Evolutionary conservation across 306 rosid species (phyloP).

Genomic region (Sicyos edulis): DNA sequence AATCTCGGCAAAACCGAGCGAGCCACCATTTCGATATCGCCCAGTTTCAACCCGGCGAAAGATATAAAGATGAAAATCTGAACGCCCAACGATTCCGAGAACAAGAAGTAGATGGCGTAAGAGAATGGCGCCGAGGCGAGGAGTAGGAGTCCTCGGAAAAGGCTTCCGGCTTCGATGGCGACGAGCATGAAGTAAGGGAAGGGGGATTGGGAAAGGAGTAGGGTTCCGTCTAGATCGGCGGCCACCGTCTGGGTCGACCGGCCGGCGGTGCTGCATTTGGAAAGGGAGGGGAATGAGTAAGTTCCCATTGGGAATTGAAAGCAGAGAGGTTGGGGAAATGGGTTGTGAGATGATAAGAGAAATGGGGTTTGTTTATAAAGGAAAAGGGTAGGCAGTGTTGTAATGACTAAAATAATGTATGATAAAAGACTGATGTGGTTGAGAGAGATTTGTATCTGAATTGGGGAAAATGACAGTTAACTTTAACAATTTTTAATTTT

Average conservation of each 20-base stretch:
- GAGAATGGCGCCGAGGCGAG: constrained; percentile 50
- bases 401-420: constrained; percentile 3
- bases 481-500: too few relatives aligned
- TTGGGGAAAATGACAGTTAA: too few relatives aligned
- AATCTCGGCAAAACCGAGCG: constrained; percentile 66
- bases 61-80: constrained; percentile 51
- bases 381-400: not conserved
- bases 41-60: constrained; percentile 48
- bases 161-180: constrained; percentile 81
- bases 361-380: constrained; percentile 4
- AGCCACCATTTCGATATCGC: constrained; percentile 61
- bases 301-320: constrained; percentile 56
- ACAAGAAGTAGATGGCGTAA: constrained; percentile 48
- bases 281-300: constrained; percentile 46
- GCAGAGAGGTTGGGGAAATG: too few relatives aligned
- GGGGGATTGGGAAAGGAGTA: constrained; percentile 53
- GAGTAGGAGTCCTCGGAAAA: constrained; percentile 55
- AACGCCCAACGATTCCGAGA: constrained; percentile 59
- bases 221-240: constrained; percentile 78
- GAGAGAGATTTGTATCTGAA: too few relatives aligned
- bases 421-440: not conserved
- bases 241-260: constrained; percentile 72
- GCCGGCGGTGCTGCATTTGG: constrained; percentile 49
- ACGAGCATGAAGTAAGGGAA: constrained; percentile 90
- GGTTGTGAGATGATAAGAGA: constrained; percentile 16